A percentile compares a stretch with the other conserved stretches of the same genome.
phyloP scores from a whole-genome alignment of 2,329 filamentous ascomycete species.

The Cladosporium cucumerinum region DNA sequence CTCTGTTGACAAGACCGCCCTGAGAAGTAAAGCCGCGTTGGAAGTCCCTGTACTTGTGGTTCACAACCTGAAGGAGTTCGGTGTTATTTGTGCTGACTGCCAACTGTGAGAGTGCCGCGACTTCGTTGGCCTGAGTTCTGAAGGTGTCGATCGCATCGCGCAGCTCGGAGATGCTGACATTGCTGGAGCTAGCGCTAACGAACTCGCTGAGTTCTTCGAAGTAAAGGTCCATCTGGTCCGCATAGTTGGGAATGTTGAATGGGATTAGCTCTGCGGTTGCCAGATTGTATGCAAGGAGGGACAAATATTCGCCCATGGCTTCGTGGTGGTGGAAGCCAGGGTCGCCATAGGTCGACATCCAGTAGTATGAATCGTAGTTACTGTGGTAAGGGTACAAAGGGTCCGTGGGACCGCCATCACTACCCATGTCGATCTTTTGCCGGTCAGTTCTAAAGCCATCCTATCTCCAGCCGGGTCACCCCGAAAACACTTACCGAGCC shows the following conservation, averaged over 20 bases:
- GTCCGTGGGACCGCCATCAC: slow-evolving; percentile 33
- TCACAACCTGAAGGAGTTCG: slow-evolving; percentile 39
- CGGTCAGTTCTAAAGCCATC: slow-evolving; percentile 11
- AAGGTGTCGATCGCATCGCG: slow-evolving; percentile 38
- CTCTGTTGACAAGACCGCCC: slow-evolving; percentile 44
- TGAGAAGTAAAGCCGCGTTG: slow-evolving; percentile 45
- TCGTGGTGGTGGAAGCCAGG: slow-evolving; percentile 50
- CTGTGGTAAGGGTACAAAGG: slow-evolving; percentile 49
- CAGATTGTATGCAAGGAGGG: slow-evolving; percentile 42
- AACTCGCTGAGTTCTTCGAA: slow-evolving; percentile 35
- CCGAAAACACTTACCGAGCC: slow-evolving; percentile 11
- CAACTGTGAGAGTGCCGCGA: slow-evolving; percentile 18
- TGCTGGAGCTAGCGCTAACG: slow-evolving; percentile 42
- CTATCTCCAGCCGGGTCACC: background rate
- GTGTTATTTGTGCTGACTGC: slow-evolving; percentile 21
- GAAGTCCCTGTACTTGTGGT: slow-evolving; percentile 47
- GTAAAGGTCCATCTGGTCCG: slow-evolving; percentile 37
- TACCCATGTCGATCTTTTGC: slow-evolving; percentile 41
- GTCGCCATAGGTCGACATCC: slow-evolving; percentile 53
- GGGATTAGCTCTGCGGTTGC: slow-evolving; percentile 41
- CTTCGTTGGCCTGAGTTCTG: slow-evolving; percentile 45
- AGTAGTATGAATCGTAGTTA: slow-evolving; percentile 49
- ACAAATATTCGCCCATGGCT: slow-evolving; percentile 46
- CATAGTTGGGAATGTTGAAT: slow-evolving; percentile 43
- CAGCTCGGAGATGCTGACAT: slow-evolving; percentile 44